A percentile compares a stretch with the other conserved stretches of the same genome.
Evolutionary conservation across 495 filamentous ascomycete species (phyloP).

Genomic region (Antarctomyces pellizariae): DNA sequence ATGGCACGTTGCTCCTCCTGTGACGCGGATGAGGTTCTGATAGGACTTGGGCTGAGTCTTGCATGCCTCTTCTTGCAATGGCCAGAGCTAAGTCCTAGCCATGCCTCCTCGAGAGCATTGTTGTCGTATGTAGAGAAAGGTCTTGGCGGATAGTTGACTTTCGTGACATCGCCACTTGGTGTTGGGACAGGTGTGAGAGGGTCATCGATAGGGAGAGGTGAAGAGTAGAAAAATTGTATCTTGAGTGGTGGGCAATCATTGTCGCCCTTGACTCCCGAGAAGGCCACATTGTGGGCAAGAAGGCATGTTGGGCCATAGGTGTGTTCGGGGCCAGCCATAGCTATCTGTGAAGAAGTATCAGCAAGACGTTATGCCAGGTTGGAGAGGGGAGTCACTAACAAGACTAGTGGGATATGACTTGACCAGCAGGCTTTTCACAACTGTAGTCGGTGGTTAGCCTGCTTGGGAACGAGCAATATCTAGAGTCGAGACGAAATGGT

Average conservation of each 20-base stretch:
- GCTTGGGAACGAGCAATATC: too few species aligned
- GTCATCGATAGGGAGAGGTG: constrained; percentile 57
- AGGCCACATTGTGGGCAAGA: constrained; percentile 10
- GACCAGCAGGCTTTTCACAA: too few species aligned
- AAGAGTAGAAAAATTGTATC: constrained; percentile 65
- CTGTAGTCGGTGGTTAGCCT: too few species aligned
- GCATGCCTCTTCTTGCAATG: too few species aligned
- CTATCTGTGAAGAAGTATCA: constrained; percentile 1
- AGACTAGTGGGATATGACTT: too few species aligned
- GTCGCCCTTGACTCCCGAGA: constrained; percentile 11
- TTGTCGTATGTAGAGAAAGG: constrained; percentile 63
- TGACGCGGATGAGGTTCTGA: too few species aligned
- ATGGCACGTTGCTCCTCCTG: too few species aligned
- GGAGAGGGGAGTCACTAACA: too few species aligned
- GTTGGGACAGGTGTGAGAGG: constrained; percentile 46
- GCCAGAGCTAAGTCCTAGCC: constrained; percentile 29
- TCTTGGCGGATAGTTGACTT: constrained; percentile 32
- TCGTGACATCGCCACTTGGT: constrained; percentile 23
- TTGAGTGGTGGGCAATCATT: constrained; percentile 28
- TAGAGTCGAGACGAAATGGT: too few species aligned
- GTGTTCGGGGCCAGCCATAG: constrained; percentile 26
- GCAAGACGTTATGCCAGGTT: too few species aligned
- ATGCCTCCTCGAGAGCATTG: constrained; percentile 46
- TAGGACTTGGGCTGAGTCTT: too few species aligned
- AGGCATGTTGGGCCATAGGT: constrained; percentile 30